Evolutionary conservation across 345 rosid species (phyloP).

Genomic region (Citrus maxima): DNA sequence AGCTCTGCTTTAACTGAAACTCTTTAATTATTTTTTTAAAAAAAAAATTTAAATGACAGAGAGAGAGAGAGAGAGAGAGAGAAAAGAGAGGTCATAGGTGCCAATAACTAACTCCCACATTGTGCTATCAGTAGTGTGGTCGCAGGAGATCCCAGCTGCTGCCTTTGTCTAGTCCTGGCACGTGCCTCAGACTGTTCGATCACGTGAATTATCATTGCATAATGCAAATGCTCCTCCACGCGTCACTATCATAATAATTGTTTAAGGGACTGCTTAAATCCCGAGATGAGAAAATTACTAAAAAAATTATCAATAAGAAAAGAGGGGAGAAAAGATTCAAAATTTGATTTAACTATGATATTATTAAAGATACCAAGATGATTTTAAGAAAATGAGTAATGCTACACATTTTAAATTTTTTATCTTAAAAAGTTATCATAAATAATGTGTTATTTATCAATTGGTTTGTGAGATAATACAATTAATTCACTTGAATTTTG

Average conservation of each 20-base stretch:
- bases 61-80: not conserved
- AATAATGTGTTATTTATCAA: too few species aligned
- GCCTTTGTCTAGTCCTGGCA: not conserved
- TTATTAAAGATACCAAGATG: too few species aligned
- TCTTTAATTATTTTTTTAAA: not conserved
- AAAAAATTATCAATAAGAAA: not conserved
- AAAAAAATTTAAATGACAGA: too few species aligned
- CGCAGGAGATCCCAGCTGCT: conserved; percentile 10
- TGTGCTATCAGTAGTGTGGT: not conserved
- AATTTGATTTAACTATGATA: too few species aligned
- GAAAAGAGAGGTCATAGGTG: too few species aligned
- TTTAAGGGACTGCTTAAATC: not conserved
- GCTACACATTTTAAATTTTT: too few species aligned
- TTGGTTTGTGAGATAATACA: accelerated
- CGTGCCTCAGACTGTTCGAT: not conserved
- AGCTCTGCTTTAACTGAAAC: conserved; percentile 27
- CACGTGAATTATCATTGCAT: not conserved
- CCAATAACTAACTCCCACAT: not conserved
- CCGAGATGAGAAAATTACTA: not conserved
- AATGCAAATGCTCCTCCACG: not conserved
- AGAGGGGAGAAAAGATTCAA: too few species aligned
- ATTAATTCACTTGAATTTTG: too few species aligned
- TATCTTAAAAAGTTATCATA: accelerated
- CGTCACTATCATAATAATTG: not conserved
- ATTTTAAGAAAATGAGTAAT: too few species aligned